These are phyloP conservation scores for Nigrograna mackinnonii DNA, from an alignment of 2,329 filamentous ascomycete species.

Conservation along the genomic window DNA sequence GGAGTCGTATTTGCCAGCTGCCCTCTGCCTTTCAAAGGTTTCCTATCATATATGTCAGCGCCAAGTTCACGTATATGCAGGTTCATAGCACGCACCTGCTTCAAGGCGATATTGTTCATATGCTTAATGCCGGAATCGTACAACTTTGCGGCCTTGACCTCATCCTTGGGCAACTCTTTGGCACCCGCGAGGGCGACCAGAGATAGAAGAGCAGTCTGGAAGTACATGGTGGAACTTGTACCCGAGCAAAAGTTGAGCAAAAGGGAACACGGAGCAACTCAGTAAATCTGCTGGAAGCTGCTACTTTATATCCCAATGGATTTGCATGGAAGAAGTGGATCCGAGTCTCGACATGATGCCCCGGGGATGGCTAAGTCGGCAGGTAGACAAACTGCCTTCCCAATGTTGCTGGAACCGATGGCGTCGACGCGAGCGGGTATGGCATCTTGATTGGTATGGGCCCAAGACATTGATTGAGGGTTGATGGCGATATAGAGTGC, in stretches of 20 bases:
- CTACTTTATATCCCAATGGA: constrained; percentile 23
- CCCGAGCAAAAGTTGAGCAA: constrained; percentile 3
- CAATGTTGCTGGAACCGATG: constrained; percentile 18
- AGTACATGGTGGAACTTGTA: constrained; percentile 25
- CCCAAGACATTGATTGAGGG: constrained; percentile 23
- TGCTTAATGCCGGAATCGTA: constrained; percentile 46
- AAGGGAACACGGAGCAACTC: constrained; percentile 2
- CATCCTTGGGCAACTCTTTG: constrained; percentile 39
- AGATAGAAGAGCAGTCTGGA: constrained; percentile 32
- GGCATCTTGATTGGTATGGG: constrained; percentile 23
- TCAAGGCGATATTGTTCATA: constrained; percentile 38
- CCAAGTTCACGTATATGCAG: too few species aligned
- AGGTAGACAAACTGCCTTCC: constrained; percentile 32
- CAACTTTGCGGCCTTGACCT: constrained; percentile 35
- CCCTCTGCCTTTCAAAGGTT: constrained; percentile 38
- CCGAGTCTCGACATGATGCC: constrained; percentile 12
- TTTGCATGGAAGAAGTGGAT: constrained; percentile 8
- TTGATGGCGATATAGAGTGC: constrained; percentile 16
- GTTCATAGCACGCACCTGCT: constrained; percentile 30
- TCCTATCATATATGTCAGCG: constrained; percentile 34
- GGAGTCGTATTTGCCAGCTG: constrained; percentile 36
- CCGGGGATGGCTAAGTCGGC: constrained; percentile 26
- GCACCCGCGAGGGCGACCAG: constrained; percentile 36
- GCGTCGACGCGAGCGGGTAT: constrained; percentile 13
- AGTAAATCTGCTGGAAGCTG: constrained; percentile 1